These are phyloP conservation scores for Apostasia shenzhenica DNA, from an alignment of 106 monocot genomes.

Conservation along the genomic window DNA sequence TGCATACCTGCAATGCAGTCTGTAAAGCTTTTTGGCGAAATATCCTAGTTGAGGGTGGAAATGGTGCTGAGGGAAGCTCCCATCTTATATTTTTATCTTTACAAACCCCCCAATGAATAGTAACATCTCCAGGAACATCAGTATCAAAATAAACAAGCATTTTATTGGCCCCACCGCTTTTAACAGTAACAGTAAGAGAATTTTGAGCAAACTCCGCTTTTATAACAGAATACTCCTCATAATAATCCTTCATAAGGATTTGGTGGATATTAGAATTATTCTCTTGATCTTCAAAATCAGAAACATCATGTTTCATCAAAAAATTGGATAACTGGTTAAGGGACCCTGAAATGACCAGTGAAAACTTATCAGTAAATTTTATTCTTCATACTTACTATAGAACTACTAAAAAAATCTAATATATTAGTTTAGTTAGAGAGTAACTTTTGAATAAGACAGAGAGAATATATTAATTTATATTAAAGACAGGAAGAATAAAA, in stretches of 20 bases:
- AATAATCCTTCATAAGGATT: slow-evolving; percentile 22
- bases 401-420: too few species aligned
- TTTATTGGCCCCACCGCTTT: slow-evolving; percentile 35
- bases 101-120: slow-evolving; percentile 89
- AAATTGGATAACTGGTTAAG: slow-evolving; percentile 57
- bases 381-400: neutral
- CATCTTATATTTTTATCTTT: slow-evolving; percentile 48
- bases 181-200: slow-evolving; percentile 57
- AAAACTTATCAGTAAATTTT: neutral
- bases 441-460: too few species aligned
- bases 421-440: too few species aligned
- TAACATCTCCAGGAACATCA: slow-evolving; percentile 79
- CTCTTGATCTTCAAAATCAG: slow-evolving; percentile 18
- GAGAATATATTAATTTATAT: too few species aligned
- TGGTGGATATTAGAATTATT: slow-evolving; percentile 9
- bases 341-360: slow-evolving; percentile 36
- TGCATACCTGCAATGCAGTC: slow-evolving; percentile 74
- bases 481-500: too few species aligned
- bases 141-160: slow-evolving; percentile 71
- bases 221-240: slow-evolving; percentile 60
- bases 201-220: slow-evolving; percentile 66
- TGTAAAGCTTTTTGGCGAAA: slow-evolving; percentile 70
- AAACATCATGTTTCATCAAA: slow-evolving; percentile 42
- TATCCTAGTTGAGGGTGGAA: slow-evolving; percentile 64
- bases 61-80: slow-evolving; percentile 72